These are phyloP conservation scores for Phytophthora megakarya DNA, from an alignment of 352 stramenopile species.

Conservation along the genomic window DNA sequence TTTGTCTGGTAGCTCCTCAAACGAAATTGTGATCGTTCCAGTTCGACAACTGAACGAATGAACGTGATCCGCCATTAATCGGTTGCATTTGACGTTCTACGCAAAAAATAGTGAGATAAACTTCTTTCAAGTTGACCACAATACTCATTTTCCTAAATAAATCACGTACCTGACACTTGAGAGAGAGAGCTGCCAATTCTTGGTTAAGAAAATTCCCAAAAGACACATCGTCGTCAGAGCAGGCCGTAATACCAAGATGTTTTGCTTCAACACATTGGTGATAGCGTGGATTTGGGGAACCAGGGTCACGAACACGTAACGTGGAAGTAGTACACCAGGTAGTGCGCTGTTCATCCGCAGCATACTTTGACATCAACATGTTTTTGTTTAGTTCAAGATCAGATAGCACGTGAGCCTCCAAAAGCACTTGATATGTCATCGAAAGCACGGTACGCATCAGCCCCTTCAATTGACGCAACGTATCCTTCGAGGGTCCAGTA, in stretches of 20 bases:
- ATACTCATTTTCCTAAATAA: background rate
- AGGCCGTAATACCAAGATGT: conserved; percentile 65
- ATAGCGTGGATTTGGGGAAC: conserved; percentile 53
- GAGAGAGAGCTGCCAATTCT: conserved; percentile 66
- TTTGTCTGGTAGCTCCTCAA: conserved; percentile 79
- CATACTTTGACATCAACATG: conserved; percentile 30
- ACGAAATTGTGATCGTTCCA: conserved; percentile 80
- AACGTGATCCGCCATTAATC: conserved; percentile 82
- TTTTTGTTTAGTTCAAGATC: conserved; percentile 78
- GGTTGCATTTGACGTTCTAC: conserved; percentile 81
- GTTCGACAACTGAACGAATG: conserved; percentile 78
- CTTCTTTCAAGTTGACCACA: conserved; percentile 1
- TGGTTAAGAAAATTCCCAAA: conserved; percentile 80
- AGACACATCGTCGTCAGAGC: conserved; percentile 76
- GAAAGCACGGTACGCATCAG: conserved; percentile 91
- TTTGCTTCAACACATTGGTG: conserved; percentile 77
- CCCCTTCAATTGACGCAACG: conserved; percentile 93
- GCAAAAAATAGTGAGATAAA: conserved; percentile 11
- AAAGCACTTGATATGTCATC: conserved; percentile 95
- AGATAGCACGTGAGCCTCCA: conserved; percentile 95
- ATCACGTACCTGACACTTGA: conserved; percentile 76
- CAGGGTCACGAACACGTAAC: conserved; percentile 60
- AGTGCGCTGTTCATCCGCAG: conserved; percentile 37
- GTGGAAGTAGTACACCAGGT: conserved; percentile 82
- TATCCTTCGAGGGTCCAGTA: conserved; percentile 84